Conservation (phyloP, 192 early-diverging fungal species). For the Chytriomyces sp. region DNA sequence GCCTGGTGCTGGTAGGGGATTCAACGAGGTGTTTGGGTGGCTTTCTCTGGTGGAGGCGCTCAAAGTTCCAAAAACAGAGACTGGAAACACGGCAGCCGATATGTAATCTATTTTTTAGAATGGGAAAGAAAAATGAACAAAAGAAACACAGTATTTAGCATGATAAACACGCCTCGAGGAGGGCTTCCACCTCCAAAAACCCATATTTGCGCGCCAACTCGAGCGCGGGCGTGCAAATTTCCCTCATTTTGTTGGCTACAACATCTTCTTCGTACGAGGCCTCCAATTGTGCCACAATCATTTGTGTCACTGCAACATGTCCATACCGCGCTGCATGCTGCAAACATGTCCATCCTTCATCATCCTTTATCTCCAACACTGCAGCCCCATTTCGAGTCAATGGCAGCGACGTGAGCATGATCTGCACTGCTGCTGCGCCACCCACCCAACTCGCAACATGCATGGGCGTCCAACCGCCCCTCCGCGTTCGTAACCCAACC, state of each 20-base stretch:
- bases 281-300: slow-evolving; percentile 9
- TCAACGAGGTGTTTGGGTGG: no score
- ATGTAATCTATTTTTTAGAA: no score
- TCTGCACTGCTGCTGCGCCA: background rate
- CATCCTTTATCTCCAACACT: slow-evolving; percentile 14
- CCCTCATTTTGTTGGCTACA: background rate
- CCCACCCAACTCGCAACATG: slow-evolving; percentile 34
- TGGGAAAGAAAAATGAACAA: no score
- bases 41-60: no score
- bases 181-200: slow-evolving; percentile 1
- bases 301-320: slow-evolving; percentile 4
- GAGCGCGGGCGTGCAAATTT: background rate
- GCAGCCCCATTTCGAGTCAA: background rate
- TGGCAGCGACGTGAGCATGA: slow-evolving; percentile 4
- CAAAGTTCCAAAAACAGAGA: no score
- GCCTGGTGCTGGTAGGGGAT: no score
- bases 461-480: slow-evolving; percentile 27
- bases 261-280: background rate
- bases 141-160: no score
- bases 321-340: slow-evolving; percentile 34
- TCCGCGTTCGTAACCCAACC: background rate
- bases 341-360: slow-evolving; percentile 32
- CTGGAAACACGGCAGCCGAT: no score
- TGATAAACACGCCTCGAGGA: background rate
- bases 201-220: slow-evolving; percentile 10